These are phyloP conservation scores for Closterium sp. DNA, from an alignment of 139 green algal genomes.

Conservation along the genomic window DNA sequence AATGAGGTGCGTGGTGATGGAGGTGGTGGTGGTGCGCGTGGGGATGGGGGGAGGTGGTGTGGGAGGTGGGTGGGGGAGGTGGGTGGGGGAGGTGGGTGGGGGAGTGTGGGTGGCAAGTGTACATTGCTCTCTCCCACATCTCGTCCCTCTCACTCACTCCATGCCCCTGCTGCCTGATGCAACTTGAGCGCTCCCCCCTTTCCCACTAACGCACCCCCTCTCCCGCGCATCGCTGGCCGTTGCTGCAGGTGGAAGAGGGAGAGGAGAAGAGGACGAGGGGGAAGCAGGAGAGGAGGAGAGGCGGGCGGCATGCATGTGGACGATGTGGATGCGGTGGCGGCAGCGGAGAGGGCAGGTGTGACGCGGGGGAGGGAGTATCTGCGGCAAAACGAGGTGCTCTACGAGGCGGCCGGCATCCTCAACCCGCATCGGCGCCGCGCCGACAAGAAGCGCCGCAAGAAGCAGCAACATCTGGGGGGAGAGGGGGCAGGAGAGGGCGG, in stretches of 20 bases:
- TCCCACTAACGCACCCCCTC: no score
- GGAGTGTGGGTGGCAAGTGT: no score
- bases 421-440: conserved; percentile 45
- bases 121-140: background rate
- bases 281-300: background rate
- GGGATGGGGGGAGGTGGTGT: no score
- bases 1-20: no score
- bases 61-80: no score
- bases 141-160: background rate
- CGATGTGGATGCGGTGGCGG: background rate
- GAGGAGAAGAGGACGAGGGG: no score
- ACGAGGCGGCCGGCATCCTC: conserved; percentile 44
- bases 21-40: no score
- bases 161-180: no score
- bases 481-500: background rate
- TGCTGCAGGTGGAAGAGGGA: background rate
- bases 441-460: conserved; percentile 47
- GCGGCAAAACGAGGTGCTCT: conserved; percentile 35
- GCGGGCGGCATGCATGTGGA: background rate
- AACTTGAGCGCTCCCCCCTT: no score
- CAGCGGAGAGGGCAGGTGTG: background rate
- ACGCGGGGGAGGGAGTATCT: conserved; percentile 21
- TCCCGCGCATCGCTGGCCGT: no score
- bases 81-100: no score
- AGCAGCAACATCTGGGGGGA: background rate